Evolutionary conservation across 2,329 filamentous ascomycete species (phyloP).

Genomic region (Rasamsonia emersonii): DNA sequence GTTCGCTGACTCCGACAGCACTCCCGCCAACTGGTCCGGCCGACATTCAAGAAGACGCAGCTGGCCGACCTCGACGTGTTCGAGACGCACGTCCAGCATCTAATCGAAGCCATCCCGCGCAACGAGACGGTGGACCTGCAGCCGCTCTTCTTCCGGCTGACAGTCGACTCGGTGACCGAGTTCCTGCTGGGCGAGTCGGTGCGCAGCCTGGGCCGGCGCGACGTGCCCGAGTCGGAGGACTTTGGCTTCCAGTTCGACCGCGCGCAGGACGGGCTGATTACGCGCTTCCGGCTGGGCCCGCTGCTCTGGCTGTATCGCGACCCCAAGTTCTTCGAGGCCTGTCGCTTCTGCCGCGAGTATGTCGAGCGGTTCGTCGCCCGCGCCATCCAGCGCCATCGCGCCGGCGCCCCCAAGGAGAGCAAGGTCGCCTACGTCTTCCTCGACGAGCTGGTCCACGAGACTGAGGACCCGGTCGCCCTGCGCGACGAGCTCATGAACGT

Average conservation of each 20-base stretch:
- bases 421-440: constrained; percentile 42
- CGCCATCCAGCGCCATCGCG: neutral
- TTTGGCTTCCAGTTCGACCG: neutral
- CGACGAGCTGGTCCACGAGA: constrained; percentile 44
- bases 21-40: constrained; percentile 68
- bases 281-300: neutral
- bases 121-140: constrained; percentile 51
- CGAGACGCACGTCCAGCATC: constrained; percentile 61
- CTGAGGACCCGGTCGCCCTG: constrained; percentile 36
- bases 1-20: too few species aligned
- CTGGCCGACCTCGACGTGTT: constrained; percentile 74
- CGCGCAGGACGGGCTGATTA: neutral
- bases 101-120: constrained; percentile 50
- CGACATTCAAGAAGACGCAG: constrained; percentile 77
- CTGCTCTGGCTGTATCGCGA: neutral
- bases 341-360: neutral
- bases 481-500: constrained; percentile 39
- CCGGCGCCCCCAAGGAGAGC: neutral
- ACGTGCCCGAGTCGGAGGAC: neutral
- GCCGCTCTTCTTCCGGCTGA: constrained; percentile 49
- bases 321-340: neutral
- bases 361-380: neutral
- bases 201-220: neutral
- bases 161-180: constrained; percentile 1
- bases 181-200: neutral